These are phyloP conservation scores for Phytophthora melonis DNA, from an alignment of 352 stramenopile genomes.

Conservation along the genomic window DNA sequence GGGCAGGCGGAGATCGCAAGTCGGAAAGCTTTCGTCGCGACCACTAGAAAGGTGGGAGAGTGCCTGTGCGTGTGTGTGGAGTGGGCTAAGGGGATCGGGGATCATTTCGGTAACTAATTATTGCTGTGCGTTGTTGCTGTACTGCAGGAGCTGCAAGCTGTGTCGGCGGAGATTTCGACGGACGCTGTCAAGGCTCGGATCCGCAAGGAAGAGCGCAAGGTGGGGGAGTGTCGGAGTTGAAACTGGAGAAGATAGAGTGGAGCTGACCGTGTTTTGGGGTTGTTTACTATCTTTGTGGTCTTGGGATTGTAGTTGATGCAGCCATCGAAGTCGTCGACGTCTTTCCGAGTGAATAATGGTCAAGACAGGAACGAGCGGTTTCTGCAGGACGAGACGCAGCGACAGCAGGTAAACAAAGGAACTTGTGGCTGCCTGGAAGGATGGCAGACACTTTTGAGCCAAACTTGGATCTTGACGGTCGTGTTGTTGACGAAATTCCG, in stretches of 20 bases:
- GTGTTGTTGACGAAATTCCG: neutral
- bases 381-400: slow-evolving; percentile 63
- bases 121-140: neutral
- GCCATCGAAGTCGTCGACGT: slow-evolving; percentile 35
- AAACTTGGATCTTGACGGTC: neutral
- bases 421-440: neutral
- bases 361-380: slow-evolving; percentile 65
- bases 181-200: slow-evolving; percentile 66
- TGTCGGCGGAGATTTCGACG: slow-evolving; percentile 66
- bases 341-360: slow-evolving; percentile 19
- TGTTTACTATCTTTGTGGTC: too few relatives aligned
- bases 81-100: neutral
- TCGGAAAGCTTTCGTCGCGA: slow-evolving; percentile 75
- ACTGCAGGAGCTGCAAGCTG: slow-evolving; percentile 49
- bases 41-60: slow-evolving; percentile 53
- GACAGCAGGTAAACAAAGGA: slow-evolving; percentile 49
- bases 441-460: neutral
- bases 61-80: neutral
- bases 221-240: slow-evolving; percentile 17
- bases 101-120: neutral
- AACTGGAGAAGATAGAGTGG: neutral
- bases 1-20: slow-evolving; percentile 69
- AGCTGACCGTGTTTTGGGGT: neutral
- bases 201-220: slow-evolving; percentile 74
- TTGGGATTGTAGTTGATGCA: slow-evolving; percentile 48